Percentiles rank a stretch among this genome's conserved stretches.
phyloP scores from a whole-genome alignment of 2,329 filamentous ascomycete species.

The Clathrospora elynae region DNA sequence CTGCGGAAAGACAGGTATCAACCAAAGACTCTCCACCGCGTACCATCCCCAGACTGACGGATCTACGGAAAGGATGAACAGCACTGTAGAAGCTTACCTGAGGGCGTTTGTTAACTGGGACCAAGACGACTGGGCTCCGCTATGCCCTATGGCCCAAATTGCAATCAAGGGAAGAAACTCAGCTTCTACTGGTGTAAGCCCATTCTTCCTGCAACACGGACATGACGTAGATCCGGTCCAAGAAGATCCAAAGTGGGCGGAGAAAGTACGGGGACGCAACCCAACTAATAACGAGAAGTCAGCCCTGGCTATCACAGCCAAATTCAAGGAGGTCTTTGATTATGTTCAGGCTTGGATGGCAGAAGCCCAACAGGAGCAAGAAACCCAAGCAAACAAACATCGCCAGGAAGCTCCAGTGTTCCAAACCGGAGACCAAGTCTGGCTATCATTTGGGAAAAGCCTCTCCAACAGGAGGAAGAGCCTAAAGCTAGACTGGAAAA shows the following conservation, averaged over 20 bases:
- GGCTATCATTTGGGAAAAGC: background rate
- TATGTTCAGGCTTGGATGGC: background rate
- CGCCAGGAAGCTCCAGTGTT: background rate
- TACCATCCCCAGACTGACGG: slow-evolving; percentile 8
- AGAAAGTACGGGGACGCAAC: background rate
- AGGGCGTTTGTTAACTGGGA: background rate
- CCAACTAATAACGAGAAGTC: too few species aligned
- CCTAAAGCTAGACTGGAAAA: background rate
- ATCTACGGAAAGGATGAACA: slow-evolving; percentile 2
- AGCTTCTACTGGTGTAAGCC: background rate
- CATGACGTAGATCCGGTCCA: background rate
- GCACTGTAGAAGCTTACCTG: background rate
- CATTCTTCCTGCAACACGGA: background rate
- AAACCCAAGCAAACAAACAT: background rate
- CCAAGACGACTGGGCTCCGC: background rate
- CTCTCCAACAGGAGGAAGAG: background rate
- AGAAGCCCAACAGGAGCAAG: background rate
- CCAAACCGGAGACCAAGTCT: background rate
- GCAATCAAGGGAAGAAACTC: background rate
- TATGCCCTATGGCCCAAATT: background rate
- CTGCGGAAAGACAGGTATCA: background rate
- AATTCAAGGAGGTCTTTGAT: background rate
- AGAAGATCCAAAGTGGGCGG: background rate
- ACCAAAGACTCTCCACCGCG: slow-evolving; percentile 1
- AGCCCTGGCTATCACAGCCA: too few species aligned